Conservation (phyloP, 2,329 filamentous ascomycete species). For the Trichoderma sp. region DNA sequence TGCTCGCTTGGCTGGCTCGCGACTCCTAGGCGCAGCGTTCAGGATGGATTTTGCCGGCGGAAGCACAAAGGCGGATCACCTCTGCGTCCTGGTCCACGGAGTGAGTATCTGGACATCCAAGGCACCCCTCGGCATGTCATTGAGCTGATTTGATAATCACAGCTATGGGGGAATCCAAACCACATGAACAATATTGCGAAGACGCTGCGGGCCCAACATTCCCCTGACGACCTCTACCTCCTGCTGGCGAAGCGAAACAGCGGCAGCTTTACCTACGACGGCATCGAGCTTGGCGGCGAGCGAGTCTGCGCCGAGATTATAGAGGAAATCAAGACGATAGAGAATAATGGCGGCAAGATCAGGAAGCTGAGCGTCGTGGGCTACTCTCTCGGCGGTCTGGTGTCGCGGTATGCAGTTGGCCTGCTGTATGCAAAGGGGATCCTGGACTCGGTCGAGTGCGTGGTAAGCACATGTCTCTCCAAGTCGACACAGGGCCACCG, state of each 20-base stretch:
- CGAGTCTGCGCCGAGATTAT: constrained; percentile 65
- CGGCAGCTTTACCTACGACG: constrained; percentile 69
- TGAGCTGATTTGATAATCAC: constrained; percentile 24
- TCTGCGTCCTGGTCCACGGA: constrained; percentile 75
- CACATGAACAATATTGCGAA: constrained; percentile 69
- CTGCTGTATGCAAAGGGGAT: constrained; percentile 77
- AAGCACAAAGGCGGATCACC: constrained; percentile 59
- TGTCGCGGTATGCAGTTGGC: constrained; percentile 82
- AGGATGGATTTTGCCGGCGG: constrained; percentile 44
- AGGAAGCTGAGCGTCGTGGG: constrained; percentile 82
- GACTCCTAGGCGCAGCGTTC: constrained; percentile 10
- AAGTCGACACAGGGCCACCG: neutral
- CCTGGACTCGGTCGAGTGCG: constrained; percentile 74
- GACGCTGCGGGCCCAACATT: constrained; percentile 57
- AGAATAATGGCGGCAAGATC: constrained; percentile 64
- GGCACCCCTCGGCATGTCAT: neutral
- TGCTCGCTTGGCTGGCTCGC: constrained; percentile 13
- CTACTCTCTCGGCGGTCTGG: constrained; percentile 84
- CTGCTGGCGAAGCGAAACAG: constrained; percentile 70
- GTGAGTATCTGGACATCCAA: constrained; percentile 44
- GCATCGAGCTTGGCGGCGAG: constrained; percentile 65
- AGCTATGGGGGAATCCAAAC: constrained; percentile 76
- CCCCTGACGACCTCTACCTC: constrained; percentile 64
- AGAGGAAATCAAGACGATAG: constrained; percentile 56
- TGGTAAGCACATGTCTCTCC: constrained; percentile 46